phyloP scores from a whole-genome alignment of 2,329 filamentous ascomycete genomes.

The Cladosporium sp. region DNA sequence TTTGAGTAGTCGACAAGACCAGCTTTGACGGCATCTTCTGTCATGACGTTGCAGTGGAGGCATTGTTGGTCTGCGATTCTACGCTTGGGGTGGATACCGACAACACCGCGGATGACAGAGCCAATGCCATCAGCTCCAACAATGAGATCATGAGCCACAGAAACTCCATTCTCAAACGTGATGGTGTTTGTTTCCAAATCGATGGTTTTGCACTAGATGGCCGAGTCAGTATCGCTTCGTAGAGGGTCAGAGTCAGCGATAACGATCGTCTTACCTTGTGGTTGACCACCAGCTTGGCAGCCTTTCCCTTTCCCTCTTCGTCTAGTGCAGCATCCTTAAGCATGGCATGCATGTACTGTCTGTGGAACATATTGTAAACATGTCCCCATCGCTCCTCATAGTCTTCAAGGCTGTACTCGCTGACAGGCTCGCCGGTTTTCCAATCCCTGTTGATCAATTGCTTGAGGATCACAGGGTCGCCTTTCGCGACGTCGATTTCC shows the following conservation, averaged over 20 bases:
- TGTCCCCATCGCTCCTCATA: constrained; percentile 67
- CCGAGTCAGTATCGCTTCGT: constrained; percentile 17
- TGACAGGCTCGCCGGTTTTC: constrained; percentile 66
- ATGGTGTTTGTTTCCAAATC: constrained; percentile 50
- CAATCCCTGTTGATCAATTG: constrained; percentile 70
- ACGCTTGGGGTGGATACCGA: constrained; percentile 64
- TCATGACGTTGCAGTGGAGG: constrained; percentile 64
- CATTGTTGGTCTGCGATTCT: constrained; percentile 62
- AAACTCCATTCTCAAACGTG: constrained; percentile 55
- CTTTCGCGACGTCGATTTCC: constrained; percentile 63
- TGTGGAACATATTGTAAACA: constrained; percentile 69
- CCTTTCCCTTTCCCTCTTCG: constrained; percentile 52
- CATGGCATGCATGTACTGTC: constrained; percentile 69
- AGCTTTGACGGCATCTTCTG: constrained; percentile 56
- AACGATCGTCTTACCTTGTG: constrained; percentile 39
- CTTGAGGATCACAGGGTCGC: constrained; percentile 64
- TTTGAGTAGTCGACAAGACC: constrained; percentile 64
- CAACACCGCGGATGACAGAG: constrained; percentile 60
- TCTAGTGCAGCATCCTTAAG: constrained; percentile 60
- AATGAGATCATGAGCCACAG: constrained; percentile 58
- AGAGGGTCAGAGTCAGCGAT: constrained; percentile 37
- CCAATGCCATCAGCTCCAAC: constrained; percentile 68
- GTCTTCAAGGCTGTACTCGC: constrained; percentile 63
- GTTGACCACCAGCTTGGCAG: constrained; percentile 58
- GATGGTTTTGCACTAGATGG: constrained; percentile 48